Evolutionary conservation across 1,284 basidiomycete species (phyloP).

Genomic region (Ceratobasidium theobromae): DNA sequence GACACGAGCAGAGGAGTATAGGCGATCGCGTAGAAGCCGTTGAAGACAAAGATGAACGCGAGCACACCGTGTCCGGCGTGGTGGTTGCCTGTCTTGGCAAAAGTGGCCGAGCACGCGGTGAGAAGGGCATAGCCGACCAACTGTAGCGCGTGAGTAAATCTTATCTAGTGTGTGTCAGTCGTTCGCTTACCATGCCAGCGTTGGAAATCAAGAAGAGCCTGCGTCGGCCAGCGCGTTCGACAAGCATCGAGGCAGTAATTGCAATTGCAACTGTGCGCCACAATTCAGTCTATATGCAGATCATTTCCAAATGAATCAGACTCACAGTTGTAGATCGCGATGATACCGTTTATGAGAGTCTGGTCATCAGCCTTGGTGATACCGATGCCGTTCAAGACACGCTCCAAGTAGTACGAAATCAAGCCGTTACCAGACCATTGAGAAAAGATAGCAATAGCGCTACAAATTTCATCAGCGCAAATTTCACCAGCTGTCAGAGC

Average conservation of each 20-base stretch:
- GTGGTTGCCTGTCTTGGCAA: slow-evolving; percentile 48
- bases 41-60: slow-evolving; percentile 70
- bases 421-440: slow-evolving; percentile 42
- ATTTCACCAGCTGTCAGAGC: neutral
- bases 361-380: slow-evolving; percentile 54
- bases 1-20: slow-evolving; percentile 44
- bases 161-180: slow-evolving; percentile 41
- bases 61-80: slow-evolving; percentile 48
- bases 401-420: slow-evolving; percentile 60
- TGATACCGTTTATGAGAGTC: slow-evolving; percentile 69
- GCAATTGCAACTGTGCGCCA: slow-evolving; percentile 53
- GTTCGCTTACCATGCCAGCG: slow-evolving; percentile 64
- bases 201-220: slow-evolving; percentile 64
- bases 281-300: slow-evolving; percentile 62
- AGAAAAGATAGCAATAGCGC: slow-evolving; percentile 37
- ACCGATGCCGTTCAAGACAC: slow-evolving; percentile 69
- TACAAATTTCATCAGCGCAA: slow-evolving; percentile 34
- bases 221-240: slow-evolving; percentile 62
- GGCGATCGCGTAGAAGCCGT: slow-evolving; percentile 70
- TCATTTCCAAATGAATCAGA: slow-evolving; percentile 39
- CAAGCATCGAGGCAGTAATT: slow-evolving; percentile 56
- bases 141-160: slow-evolving; percentile 65
- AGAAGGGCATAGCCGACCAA: slow-evolving; percentile 66
- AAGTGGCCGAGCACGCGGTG: slow-evolving; percentile 69
- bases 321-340: slow-evolving; percentile 70